A percentile compares a stretch with the other conserved stretches of the same genome.
phyloP scores from a whole-genome alignment of 441 rosid species.

The Jatropha podagrica region DNA sequence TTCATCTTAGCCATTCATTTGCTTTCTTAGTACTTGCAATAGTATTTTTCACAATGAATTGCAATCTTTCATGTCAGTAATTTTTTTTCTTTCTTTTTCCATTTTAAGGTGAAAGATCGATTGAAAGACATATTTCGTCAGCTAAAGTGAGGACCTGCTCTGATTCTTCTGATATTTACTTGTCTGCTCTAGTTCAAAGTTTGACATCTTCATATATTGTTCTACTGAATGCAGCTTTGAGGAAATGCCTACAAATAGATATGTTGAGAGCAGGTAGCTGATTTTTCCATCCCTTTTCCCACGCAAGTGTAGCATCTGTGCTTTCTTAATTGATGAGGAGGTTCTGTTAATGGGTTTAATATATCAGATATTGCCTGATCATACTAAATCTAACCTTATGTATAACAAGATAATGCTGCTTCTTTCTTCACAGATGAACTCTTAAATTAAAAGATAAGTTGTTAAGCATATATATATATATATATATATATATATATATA shows the following conservation, averaged over 20 bases:
- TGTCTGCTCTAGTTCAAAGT: slow-evolving; percentile 11
- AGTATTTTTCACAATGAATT: background rate
- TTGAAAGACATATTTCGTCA: slow-evolving; percentile 76
- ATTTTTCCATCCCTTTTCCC: slow-evolving; percentile 3
- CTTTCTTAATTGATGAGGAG: slow-evolving; percentile 16
- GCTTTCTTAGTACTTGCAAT: background rate
- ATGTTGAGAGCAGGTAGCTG: slow-evolving; percentile 89
- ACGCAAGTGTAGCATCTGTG: slow-evolving; percentile 1
- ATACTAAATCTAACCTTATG: background rate
- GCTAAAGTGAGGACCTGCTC: slow-evolving; percentile 62
- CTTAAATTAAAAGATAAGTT: background rate
- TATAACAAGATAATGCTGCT: background rate
- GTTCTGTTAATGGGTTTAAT: slow-evolving; percentile 14
- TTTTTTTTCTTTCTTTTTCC: slow-evolving; percentile 4
- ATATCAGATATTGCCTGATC: background rate
- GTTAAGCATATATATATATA: background rate
- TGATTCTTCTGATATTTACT: slow-evolving; percentile 13
- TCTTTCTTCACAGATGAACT: background rate
- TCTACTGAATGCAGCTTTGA: slow-evolving; percentile 64
- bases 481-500: background rate
- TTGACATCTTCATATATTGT: slow-evolving; percentile 21
- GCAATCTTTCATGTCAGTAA: background rate
- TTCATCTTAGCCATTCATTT: background rate
- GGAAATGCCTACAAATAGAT: slow-evolving; percentile 97
- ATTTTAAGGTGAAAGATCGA: slow-evolving; percentile 68